Evolutionary conservation across 208 protist species (phyloP).

Genomic region (Leishmania lainsoni): DNA sequence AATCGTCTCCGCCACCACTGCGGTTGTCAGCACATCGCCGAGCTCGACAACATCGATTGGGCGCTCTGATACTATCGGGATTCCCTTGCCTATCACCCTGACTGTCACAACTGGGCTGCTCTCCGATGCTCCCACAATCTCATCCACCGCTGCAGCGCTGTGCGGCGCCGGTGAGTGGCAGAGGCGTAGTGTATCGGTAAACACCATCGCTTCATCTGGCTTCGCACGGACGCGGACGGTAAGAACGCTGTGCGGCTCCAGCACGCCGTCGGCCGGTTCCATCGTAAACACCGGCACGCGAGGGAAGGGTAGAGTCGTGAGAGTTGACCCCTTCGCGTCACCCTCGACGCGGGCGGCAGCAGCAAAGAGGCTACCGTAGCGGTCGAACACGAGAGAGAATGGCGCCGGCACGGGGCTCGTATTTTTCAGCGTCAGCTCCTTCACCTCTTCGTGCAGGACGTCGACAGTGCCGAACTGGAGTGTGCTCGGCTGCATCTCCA

Average conservation of each 20-base stretch:
- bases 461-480: slow-evolving; percentile 77
- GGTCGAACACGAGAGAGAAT: slow-evolving; percentile 31
- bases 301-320: slow-evolving; percentile 20
- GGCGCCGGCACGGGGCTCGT: slow-evolving; percentile 84
- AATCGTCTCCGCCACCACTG: slow-evolving; percentile 49
- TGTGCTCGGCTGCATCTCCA: slow-evolving; percentile 52
- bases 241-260: slow-evolving; percentile 58
- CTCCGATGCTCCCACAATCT: slow-evolving; percentile 25
- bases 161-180: neutral
- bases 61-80: slow-evolving; percentile 79
- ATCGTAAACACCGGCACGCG: slow-evolving; percentile 40
- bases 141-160: slow-evolving; percentile 1
- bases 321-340: neutral
- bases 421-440: slow-evolving; percentile 71
- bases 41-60: slow-evolving; percentile 71
- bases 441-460: slow-evolving; percentile 55
- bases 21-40: slow-evolving; percentile 91
- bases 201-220: slow-evolving; percentile 89
- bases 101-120: slow-evolving; percentile 43
- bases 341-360: neutral
- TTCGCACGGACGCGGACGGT: slow-evolving; percentile 67
- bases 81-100: slow-evolving; percentile 87
- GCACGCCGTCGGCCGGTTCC: slow-evolving; percentile 53
- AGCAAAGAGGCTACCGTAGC: slow-evolving; percentile 15
- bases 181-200: slow-evolving; percentile 81